These are phyloP conservation scores for Hymenoscyphus repandus DNA, from an alignment of 2,329 filamentous ascomycete species.

Conservation along the genomic window DNA sequence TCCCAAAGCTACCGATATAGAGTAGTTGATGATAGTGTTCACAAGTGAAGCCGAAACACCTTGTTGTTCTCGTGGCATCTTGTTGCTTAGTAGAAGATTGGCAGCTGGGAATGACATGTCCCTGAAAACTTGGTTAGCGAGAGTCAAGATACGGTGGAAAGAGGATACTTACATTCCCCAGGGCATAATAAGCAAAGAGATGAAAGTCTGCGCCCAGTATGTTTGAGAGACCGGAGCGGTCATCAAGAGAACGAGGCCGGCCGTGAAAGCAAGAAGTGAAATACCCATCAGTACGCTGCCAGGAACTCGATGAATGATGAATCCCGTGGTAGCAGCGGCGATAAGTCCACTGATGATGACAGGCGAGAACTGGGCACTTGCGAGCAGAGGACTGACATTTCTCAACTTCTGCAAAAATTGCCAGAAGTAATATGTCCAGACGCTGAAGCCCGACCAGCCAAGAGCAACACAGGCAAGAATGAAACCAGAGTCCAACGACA, in stretches of 20 bases:
- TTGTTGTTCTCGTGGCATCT: conserved; percentile 40
- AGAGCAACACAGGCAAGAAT: conserved; percentile 30
- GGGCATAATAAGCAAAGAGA: conserved; percentile 50
- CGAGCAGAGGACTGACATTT: conserved; percentile 28
- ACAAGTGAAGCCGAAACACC: conserved; percentile 52
- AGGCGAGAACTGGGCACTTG: conserved; percentile 27
- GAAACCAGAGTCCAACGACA: conserved; percentile 45
- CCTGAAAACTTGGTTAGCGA: conserved; percentile 6
- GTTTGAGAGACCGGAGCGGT: conserved; percentile 47
- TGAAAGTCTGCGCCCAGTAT: conserved; percentile 61
- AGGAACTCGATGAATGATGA: conserved; percentile 30
- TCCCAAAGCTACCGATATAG: conserved; percentile 59
- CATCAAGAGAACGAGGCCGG: conserved; percentile 36
- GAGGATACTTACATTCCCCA: conserved; percentile 45
- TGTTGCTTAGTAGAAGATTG: conserved; percentile 54
- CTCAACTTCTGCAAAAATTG: conserved; percentile 25
- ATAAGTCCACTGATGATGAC: conserved; percentile 27
- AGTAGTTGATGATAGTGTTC: conserved; percentile 63
- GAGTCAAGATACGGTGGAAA: background rate
- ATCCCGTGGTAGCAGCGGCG: conserved; percentile 33
- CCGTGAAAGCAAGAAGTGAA: conserved; percentile 34
- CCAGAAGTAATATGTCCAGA: conserved; percentile 27
- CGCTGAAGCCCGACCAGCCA: conserved; percentile 28
- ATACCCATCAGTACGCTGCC: conserved; percentile 34
- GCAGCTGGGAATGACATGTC: conserved; percentile 62